Conservation (phyloP, 1,284 basidiomycete species). For the Erythrobasidium hasegawianum region DNA sequence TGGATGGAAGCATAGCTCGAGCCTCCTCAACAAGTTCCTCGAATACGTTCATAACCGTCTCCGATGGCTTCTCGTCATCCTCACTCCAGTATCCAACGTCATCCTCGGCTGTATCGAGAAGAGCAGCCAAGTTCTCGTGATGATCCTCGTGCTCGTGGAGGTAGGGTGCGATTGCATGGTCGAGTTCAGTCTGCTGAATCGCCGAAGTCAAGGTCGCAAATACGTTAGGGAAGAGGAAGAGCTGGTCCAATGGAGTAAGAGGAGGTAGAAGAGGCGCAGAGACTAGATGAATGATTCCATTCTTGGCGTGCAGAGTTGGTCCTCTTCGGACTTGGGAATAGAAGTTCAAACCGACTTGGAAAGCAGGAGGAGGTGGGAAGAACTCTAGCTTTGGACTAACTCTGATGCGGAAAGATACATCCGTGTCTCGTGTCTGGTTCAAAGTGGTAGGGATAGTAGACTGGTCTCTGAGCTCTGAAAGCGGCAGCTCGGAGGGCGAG, state of each 20-base stretch:
- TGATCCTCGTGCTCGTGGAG: slow-evolving; percentile 19
- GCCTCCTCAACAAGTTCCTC: slow-evolving; percentile 30
- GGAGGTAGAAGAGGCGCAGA: slow-evolving; percentile 44
- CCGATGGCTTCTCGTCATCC: slow-evolving; percentile 19
- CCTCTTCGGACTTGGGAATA: slow-evolving; percentile 28
- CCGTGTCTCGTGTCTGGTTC: slow-evolving; percentile 26
- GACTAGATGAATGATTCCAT: slow-evolving; percentile 40
- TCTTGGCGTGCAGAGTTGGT: slow-evolving; percentile 45
- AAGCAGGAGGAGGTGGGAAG: slow-evolving; percentile 35
- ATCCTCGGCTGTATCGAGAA: not conserved
- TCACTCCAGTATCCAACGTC: not conserved
- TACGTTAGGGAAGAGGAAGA: slow-evolving; percentile 42
- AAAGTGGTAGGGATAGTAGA: slow-evolving; percentile 39
- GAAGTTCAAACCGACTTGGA: slow-evolving; percentile 33
- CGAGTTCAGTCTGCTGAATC: slow-evolving; percentile 44
- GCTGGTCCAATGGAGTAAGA: slow-evolving; percentile 41
- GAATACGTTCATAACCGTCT: slow-evolving; percentile 18
- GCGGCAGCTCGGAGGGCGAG: slow-evolving; percentile 12
- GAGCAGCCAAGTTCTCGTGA: slow-evolving; percentile 9
- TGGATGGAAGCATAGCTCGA: slow-evolving; percentile 37
- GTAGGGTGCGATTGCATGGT: slow-evolving; percentile 37
- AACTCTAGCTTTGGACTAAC: slow-evolving; percentile 33
- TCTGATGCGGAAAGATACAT: slow-evolving; percentile 35
- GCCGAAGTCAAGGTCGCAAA: slow-evolving; percentile 44
- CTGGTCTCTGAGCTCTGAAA: slow-evolving; percentile 35